Base-by-base conservation (phyloP, 2,329 filamentous ascomycete species). In the Ceratocystiopsis sp. region DNA sequence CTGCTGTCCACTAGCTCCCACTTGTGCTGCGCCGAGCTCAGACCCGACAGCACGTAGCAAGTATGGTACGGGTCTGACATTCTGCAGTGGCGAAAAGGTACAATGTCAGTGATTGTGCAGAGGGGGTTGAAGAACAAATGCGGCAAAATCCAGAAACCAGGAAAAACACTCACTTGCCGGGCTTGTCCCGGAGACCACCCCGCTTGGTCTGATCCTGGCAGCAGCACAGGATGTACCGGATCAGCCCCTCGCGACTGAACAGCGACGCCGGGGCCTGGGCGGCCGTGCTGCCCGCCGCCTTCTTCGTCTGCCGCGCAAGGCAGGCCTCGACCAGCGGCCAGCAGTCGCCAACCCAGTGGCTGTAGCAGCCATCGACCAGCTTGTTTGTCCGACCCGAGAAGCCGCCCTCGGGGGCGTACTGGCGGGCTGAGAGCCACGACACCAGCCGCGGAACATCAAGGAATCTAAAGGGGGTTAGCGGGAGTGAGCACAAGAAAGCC, bases 301-400 rank as follows among this genome's bases (percentile, higher is more conserved):
- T 3, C 16, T 4, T 19, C 10, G 18, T 8, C 15, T 39, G 29
- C 14, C 42, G 43, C 34, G 72, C 71, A 45, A 91, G 63, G 43
- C 79, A 79, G 45, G 84, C 84, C 64, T 95, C 82, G 51, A 96
- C 68, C 50, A 98, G 63, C 38, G 89, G 80, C 84, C 87, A 98
- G 64, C 87, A 96, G 43, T 82, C 83, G 43, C 91, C 91, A 33
- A 94, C 81, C 91, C 91, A 98, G 61, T 95, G 89, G 58, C 84
- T 93, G 65, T 98, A 98, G 64, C 91, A 98, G 38, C 89, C 91
- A 60, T 98, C 91, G 32, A 96, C 91, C 32, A 98, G 71, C 64
- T 98, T 98, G 68, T 96, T 96, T 25, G 89, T 94, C 52, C 91
- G 80, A 48, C 91, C 91, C 36, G 84, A 82, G 56, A 94, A 87